phyloP scores from a whole-genome alignment of 305 asterid genomes.

The Fraxinus velutina region DNA sequence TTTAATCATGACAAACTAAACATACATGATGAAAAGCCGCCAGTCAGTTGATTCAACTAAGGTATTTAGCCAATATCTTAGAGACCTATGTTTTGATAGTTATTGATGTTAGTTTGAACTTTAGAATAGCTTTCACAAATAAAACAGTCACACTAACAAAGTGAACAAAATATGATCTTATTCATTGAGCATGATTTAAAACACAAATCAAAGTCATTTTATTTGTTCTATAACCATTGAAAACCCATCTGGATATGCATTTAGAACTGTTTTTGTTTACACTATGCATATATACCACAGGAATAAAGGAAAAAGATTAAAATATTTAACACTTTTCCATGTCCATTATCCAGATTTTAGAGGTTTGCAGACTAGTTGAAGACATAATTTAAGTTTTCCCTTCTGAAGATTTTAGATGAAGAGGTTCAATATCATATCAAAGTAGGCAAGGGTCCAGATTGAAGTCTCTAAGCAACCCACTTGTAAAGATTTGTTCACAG shows the following conservation, averaged over 20 bases:
- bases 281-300: background rate
- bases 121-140: background rate
- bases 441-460: background rate
- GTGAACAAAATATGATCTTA: background rate
- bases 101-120: background rate
- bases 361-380: background rate
- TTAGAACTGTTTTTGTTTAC: background rate
- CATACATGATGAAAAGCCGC: background rate
- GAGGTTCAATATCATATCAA: background rate
- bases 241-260: background rate
- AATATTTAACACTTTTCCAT: background rate
- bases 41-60: conserved; percentile 12
- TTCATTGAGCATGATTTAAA: background rate
- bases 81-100: background rate
- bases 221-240: background rate
- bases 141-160: background rate
- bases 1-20: conserved; percentile 3
- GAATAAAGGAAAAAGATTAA: background rate
- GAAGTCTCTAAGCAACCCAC: background rate
- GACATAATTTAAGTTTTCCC: background rate
- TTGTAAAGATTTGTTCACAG: background rate
- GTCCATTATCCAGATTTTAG: background rate
- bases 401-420: background rate
- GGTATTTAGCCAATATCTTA: conserved; percentile 2
- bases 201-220: background rate